Evolutionary conservation across 257 asterid species (phyloP).

Genomic region (Solanum sitiens): DNA sequence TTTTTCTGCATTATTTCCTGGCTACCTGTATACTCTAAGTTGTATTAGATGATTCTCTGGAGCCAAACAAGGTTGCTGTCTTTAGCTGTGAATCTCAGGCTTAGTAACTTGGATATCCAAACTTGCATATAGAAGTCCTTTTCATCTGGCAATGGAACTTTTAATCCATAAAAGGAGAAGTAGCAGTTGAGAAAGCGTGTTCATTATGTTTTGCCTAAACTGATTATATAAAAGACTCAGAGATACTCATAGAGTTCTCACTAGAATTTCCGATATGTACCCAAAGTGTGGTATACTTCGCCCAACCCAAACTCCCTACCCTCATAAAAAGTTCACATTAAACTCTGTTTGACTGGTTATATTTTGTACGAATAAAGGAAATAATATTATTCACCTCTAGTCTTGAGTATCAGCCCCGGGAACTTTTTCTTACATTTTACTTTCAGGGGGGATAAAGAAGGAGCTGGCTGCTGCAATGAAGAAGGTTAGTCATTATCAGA

Average conservation of each 20-base stretch:
- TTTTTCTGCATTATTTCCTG: background rate
- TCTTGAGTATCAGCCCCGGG: background rate
- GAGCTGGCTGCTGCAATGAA: slow-evolving; percentile 61
- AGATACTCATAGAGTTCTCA: background rate
- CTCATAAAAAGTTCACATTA: background rate
- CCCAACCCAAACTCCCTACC: background rate
- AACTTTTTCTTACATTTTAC: background rate
- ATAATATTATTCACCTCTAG: background rate
- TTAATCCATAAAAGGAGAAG: background rate
- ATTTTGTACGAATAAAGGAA: background rate
- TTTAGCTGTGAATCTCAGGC: background rate
- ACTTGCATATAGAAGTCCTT: background rate
- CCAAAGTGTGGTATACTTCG: background rate
- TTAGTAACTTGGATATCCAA: background rate
- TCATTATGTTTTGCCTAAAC: background rate
- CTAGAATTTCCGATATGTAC: background rate
- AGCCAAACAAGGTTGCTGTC: background rate
- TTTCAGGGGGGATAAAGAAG: slow-evolving; percentile 57
- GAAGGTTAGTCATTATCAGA: slow-evolving; percentile 33
- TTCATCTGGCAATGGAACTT: background rate
- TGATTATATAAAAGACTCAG: background rate
- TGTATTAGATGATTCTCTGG: background rate
- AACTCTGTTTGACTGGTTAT: background rate
- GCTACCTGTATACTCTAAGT: background rate
- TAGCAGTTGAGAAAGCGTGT: background rate